These are phyloP conservation scores for Stygiomarasmius scandens DNA, from an alignment of 1,284 basidiomycete genomes.

Conservation along the genomic window DNA sequence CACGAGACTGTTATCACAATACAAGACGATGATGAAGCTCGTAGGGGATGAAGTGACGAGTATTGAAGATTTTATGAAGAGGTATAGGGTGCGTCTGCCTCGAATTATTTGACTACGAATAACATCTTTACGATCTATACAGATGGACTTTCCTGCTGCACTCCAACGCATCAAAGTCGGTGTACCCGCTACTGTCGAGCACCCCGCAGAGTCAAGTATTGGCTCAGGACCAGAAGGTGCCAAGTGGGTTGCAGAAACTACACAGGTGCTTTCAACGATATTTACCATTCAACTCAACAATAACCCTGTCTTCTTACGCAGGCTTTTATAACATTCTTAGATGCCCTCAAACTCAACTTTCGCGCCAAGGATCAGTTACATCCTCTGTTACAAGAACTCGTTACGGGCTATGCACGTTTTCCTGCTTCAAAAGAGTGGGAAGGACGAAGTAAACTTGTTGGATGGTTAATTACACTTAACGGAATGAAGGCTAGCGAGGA, in stretches of 20 bases:
- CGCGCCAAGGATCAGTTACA: conserved; percentile 97
- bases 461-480: conserved; percentile 97
- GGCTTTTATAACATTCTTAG: conserved; percentile 99
- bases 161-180: conserved; percentile 89
- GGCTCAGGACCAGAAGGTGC: conserved; percentile 76
- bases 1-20: conserved; percentile 89
- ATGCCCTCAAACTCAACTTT: conserved; percentile 90
- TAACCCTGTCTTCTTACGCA: too few relatives aligned
- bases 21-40: conserved; percentile 89
- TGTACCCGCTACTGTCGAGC: conserved; percentile 96
- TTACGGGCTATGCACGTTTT: conserved; percentile 90
- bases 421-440: conserved; percentile 95
- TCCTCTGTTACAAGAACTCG: conserved; percentile 92
- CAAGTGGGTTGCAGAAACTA: conserved; percentile 98
- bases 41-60: conserved; percentile 84
- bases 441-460: conserved; percentile 89
- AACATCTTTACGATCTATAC: background rate
- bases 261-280: conserved; percentile 71
- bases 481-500: conserved; percentile 97
- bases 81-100: conserved; percentile 71
- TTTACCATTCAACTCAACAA: background rate
- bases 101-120: conserved; percentile 9
- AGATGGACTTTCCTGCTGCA: conserved; percentile 97
- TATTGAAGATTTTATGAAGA: conserved; percentile 89
- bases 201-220: conserved; percentile 66